These are phyloP conservation scores for Daedaleopsis sinensis DNA, from an alignment of 768 basidiomycete genomes.

Conservation along the genomic window DNA sequence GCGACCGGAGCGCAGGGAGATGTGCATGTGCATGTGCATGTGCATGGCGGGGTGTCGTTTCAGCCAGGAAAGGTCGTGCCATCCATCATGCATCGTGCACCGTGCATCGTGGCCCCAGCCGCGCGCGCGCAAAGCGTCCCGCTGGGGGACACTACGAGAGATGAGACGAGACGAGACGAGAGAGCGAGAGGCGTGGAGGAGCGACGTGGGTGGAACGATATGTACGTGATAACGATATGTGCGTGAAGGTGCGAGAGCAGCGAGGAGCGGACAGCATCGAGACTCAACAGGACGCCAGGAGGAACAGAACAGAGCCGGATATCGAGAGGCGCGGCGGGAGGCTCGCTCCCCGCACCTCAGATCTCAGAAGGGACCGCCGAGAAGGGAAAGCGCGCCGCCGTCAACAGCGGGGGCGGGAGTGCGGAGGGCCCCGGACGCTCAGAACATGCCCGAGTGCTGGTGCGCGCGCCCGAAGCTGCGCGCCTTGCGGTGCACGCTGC, in stretches of 20 bases:
- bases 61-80: slow-evolving; percentile 16
- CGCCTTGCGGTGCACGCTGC: slow-evolving; percentile 12
- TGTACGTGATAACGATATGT: background rate
- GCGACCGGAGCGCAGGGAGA: background rate
- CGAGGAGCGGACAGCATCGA: background rate
- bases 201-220: background rate
- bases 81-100: background rate
- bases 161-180: background rate
- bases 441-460: slow-evolving; percentile 11
- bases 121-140: slow-evolving; percentile 7
- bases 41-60: background rate
- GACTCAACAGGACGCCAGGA: background rate
- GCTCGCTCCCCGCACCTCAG: slow-evolving; percentile 19
- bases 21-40: no score
- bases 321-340: slow-evolving; percentile 14
- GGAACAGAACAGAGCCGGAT: background rate
- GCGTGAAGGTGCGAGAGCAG: background rate
- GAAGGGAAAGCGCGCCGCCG: slow-evolving; percentile 12
- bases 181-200: background rate
- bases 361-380: background rate
- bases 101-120: background rate
- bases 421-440: background rate
- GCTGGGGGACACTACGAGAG: slow-evolving; percentile 8
- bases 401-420: slow-evolving; percentile 8
- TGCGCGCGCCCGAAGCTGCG: slow-evolving; percentile 21